A percentile compares a stretch with the other conserved stretches of the same genome.
Conservation (phyloP, 768 basidiomycete species). For the Leccinum disarticulatum region DNA sequence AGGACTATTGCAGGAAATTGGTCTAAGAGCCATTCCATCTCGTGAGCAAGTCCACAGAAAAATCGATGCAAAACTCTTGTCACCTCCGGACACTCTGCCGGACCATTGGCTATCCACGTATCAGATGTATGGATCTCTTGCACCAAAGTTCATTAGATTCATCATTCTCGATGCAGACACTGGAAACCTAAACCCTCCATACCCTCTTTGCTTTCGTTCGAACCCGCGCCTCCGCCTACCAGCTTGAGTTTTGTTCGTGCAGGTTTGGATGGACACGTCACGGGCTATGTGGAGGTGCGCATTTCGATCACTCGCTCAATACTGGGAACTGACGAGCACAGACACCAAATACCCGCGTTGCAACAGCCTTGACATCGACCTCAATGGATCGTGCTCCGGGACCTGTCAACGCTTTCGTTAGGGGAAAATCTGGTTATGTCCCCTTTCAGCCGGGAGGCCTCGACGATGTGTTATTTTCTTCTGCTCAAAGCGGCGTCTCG, state of each 20-base stretch:
- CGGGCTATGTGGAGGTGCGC: constrained; percentile 77
- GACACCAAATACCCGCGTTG: constrained; percentile 53
- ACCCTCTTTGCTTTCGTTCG: constrained; percentile 60
- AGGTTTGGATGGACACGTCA: constrained; percentile 77
- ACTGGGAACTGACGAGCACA: constrained; percentile 29
- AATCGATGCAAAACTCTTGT: constrained; percentile 73
- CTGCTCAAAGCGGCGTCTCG: constrained; percentile 28
- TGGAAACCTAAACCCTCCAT: constrained; percentile 66
- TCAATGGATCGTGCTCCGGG: constrained; percentile 85
- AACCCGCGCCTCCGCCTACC: constrained; percentile 76
- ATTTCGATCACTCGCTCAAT: constrained; percentile 7
- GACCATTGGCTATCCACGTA: constrained; percentile 75
- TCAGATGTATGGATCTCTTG: constrained; percentile 66
- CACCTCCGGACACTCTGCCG: constrained; percentile 66
- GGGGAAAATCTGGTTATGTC: constrained; percentile 90
- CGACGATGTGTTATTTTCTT: constrained; percentile 53
- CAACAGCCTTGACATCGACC: constrained; percentile 79
- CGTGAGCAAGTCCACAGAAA: constrained; percentile 59
- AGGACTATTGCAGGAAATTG: constrained; percentile 52
- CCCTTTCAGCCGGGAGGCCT: constrained; percentile 96
- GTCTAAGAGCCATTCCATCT: constrained; percentile 56
- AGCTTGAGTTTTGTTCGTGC: constrained; percentile 68
- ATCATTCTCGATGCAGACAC: constrained; percentile 45
- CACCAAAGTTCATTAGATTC: constrained; percentile 10
- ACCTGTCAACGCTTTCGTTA: constrained; percentile 76